A percentile compares a stretch with the other conserved stretches of the same genome.
phyloP scores from a whole-genome alignment of 2,329 filamentous ascomycete species.

The Mycosphaerella arachidis region DNA sequence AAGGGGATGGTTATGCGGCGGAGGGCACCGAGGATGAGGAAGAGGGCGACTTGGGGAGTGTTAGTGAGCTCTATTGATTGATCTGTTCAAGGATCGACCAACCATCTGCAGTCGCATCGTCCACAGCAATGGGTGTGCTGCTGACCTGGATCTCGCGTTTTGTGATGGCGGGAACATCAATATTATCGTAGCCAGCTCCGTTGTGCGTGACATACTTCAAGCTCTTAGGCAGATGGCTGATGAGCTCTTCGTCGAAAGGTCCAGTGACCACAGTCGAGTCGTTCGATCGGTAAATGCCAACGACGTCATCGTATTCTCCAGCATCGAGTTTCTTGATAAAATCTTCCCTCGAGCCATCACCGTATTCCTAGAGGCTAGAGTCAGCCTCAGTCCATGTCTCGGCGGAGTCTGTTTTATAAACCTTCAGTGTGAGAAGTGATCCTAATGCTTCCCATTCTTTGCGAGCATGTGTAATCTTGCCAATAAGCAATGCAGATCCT shows the following conservation, averaged over 20 bases:
- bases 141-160: conserved; percentile 40
- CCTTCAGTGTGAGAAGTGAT: conserved; percentile 31
- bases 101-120: conserved; percentile 46
- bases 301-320: conserved; percentile 53
- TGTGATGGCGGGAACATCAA: conserved; percentile 32
- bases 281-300: conserved; percentile 57
- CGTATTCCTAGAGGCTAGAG: conserved; percentile 45
- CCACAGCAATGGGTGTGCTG: conserved; percentile 46
- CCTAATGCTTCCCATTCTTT: conserved; percentile 44
- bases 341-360: conserved; percentile 49
- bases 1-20: conserved; percentile 46
- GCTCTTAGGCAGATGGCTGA: conserved; percentile 39
- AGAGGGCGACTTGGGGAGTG: conserved; percentile 39
- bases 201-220: conserved; percentile 46
- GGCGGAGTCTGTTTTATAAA: conserved; percentile 8
- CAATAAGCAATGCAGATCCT: conserved; percentile 42
- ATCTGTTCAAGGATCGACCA: neutral
- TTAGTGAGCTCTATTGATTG: neutral
- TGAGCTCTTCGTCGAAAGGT: conserved; percentile 44
- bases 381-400: conserved; percentile 1
- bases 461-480: conserved; percentile 41
- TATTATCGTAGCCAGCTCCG: conserved; percentile 38
- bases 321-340: conserved; percentile 53
- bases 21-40: conserved; percentile 51
- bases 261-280: conserved; percentile 47